These are phyloP conservation scores for Zasmidium citrigriseum DNA, from an alignment of 2,329 filamentous ascomycete species.

Conservation along the genomic window DNA sequence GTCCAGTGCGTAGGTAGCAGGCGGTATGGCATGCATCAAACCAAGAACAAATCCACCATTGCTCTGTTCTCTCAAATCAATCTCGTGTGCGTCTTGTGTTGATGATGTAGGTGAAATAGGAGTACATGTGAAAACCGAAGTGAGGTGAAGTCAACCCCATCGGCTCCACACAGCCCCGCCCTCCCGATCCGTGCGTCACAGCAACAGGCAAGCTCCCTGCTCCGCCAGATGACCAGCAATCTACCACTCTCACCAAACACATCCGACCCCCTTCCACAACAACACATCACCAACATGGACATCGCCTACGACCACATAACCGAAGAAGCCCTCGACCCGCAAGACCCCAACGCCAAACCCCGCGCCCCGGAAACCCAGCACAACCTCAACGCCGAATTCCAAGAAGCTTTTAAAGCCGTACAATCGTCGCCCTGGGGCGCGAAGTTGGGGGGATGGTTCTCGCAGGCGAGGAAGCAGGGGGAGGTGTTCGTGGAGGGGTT, in stretches of 20 bases:
- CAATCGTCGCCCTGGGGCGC: constrained; percentile 90
- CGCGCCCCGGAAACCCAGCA: constrained; percentile 27
- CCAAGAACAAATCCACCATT: no score
- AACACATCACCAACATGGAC: constrained; percentile 67
- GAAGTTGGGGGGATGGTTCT: constrained; percentile 82
- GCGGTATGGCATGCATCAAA: no score
- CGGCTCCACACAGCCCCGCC: neutral
- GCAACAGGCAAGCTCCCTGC: neutral
- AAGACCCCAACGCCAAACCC: constrained; percentile 40
- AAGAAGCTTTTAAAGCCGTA: constrained; percentile 93
- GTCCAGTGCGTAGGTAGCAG: no score
- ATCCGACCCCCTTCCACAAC: neutral
- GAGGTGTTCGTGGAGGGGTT: constrained; percentile 84
- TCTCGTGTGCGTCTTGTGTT: neutral
- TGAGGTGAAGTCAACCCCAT: neutral
- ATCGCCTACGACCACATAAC: constrained; percentile 95
- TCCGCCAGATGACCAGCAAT: neutral
- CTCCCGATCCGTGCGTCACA: neutral
- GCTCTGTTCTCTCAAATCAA: no score
- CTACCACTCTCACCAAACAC: no score
- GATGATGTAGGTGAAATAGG: neutral
- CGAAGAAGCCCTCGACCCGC: constrained; percentile 68
- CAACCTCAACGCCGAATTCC: constrained; percentile 81
- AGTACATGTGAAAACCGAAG: neutral
- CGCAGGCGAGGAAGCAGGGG: constrained; percentile 87